Evolutionary conservation across 495 filamentous ascomycete genomes (phyloP).

Genomic region (Schizothecium vesticola): DNA sequence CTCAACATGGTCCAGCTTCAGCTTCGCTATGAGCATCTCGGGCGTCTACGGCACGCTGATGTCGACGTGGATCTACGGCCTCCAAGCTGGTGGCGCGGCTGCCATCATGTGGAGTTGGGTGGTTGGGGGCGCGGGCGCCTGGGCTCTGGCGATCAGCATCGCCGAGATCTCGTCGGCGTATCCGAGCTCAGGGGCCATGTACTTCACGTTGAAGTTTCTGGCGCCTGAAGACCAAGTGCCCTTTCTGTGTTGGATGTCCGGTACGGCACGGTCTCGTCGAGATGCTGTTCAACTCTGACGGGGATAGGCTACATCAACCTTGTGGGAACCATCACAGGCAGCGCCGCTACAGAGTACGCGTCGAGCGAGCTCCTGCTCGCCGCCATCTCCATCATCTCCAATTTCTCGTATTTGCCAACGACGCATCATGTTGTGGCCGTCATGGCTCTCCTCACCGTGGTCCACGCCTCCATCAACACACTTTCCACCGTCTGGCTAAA

Average conservation of each 20-base stretch:
- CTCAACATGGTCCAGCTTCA: slow-evolving; percentile 56
- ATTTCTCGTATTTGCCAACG: slow-evolving; percentile 51
- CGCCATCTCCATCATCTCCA: slow-evolving; percentile 55
- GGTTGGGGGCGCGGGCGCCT: slow-evolving; percentile 56
- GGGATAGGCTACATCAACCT: slow-evolving; percentile 59
- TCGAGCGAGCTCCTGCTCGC: slow-evolving; percentile 63
- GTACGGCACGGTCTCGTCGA: slow-evolving; percentile 2
- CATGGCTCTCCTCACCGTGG: slow-evolving; percentile 53
- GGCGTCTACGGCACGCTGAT: slow-evolving; percentile 57
- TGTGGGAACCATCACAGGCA: slow-evolving; percentile 58
- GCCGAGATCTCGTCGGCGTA: slow-evolving; percentile 56
- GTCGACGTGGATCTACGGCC: slow-evolving; percentile 57
- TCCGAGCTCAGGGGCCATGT: slow-evolving; percentile 52
- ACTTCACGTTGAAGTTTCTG: slow-evolving; percentile 44
- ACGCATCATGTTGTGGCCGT: slow-evolving; percentile 51
- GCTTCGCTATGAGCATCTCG: slow-evolving; percentile 58
- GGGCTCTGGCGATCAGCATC: slow-evolving; percentile 56
- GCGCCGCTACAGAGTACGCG: slow-evolving; percentile 63
- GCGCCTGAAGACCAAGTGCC: slow-evolving; percentile 39
- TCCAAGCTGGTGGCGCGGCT: slow-evolving; percentile 54
- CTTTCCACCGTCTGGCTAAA: slow-evolving; percentile 59
- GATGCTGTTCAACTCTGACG: background rate
- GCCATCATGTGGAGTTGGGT: slow-evolving; percentile 62
- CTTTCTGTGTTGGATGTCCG: slow-evolving; percentile 44
- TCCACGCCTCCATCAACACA: slow-evolving; percentile 54